Evolutionary conservation across 257 asterid species (phyloP).

Genomic region (Scutellaria barbata): DNA sequence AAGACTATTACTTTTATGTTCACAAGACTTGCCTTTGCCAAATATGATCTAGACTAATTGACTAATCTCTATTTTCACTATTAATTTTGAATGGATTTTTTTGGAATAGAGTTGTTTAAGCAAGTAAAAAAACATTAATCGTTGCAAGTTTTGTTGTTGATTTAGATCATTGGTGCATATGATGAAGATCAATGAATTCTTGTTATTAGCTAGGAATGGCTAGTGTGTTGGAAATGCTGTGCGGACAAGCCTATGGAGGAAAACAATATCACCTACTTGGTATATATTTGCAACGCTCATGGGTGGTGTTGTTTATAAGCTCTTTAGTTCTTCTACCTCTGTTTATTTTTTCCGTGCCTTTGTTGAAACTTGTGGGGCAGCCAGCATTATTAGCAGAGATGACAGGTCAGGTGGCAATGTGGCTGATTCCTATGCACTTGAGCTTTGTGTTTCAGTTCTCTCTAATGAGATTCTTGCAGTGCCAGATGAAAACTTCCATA

Average conservation of each 20-base stretch:
- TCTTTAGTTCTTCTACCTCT: slow-evolving; percentile 54
- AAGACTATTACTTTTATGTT: not conserved
- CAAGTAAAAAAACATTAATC: not conserved
- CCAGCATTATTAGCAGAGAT: slow-evolving; percentile 49
- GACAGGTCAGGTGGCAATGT: slow-evolving; percentile 59
- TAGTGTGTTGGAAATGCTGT: slow-evolving; percentile 67
- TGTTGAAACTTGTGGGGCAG: slow-evolving; percentile 53
- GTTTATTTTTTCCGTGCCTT: slow-evolving; percentile 49
- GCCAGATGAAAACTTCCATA: slow-evolving; percentile 58
- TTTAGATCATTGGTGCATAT: slow-evolving; percentile 4
- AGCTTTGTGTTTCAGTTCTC: slow-evolving; percentile 62
- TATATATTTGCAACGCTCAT: slow-evolving; percentile 59
- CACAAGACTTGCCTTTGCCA: not conserved
- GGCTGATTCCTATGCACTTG: slow-evolving; percentile 71
- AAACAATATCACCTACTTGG: slow-evolving; percentile 56
- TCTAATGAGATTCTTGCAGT: slow-evolving; percentile 63
- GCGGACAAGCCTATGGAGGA: slow-evolving; percentile 73
- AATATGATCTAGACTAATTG: not conserved
- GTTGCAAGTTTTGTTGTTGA: not conserved
- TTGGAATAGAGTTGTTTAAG: not conserved
- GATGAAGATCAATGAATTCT: not conserved
- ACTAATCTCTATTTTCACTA: not conserved
- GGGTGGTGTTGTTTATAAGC: slow-evolving; percentile 57
- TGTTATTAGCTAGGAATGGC: slow-evolving; percentile 65
- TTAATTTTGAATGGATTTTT: not conserved